Evolutionary conservation across 208 protist species (phyloP).

Genomic region (Crithidia thermophila): DNA sequence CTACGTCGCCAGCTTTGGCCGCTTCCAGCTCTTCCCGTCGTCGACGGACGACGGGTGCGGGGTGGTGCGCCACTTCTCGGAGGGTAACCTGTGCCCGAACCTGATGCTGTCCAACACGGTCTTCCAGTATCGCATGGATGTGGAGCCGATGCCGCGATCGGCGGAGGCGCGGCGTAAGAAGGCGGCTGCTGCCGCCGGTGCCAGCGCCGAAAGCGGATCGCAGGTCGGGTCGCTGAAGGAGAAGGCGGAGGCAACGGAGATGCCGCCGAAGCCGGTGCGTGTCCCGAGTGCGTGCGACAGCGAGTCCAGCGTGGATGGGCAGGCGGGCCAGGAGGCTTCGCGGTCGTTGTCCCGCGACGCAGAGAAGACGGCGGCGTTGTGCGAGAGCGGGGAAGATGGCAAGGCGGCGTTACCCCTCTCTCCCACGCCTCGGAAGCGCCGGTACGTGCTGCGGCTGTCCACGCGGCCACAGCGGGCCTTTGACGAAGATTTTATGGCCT

Average conservation of each 20-base stretch:
- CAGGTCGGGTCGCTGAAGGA: not conserved
- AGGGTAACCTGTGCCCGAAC: conserved; percentile 42
- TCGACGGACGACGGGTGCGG: conserved; percentile 30
- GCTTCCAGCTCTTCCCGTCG: conserved; percentile 34
- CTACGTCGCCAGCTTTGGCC: conserved; percentile 72
- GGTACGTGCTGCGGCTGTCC: conserved; percentile 24
- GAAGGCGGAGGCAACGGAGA: not conserved
- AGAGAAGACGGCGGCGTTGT: not conserved
- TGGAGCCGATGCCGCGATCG: conserved; percentile 5
- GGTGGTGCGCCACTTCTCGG: conserved; percentile 23
- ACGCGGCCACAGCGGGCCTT: conserved; percentile 27
- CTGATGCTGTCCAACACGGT: conserved; percentile 21
- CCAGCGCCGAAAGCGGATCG: not conserved
- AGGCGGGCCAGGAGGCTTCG: conserved; percentile 6
- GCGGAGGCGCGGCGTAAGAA: not conserved
- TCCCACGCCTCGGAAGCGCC: conserved; percentile 3
- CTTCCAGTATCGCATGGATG: conserved; percentile 32
- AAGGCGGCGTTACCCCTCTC: not conserved
- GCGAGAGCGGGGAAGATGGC: not conserved
- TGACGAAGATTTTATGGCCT: conserved; percentile 32
- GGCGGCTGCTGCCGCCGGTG: not conserved
- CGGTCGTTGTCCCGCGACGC: not conserved
- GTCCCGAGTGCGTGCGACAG: conserved; percentile 14
- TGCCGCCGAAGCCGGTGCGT: conserved; percentile 15
- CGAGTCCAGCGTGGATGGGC: conserved; percentile 18